Conservation (phyloP, 495 filamentous ascomycete species). For the Opeltia flavorubescens region DNA sequence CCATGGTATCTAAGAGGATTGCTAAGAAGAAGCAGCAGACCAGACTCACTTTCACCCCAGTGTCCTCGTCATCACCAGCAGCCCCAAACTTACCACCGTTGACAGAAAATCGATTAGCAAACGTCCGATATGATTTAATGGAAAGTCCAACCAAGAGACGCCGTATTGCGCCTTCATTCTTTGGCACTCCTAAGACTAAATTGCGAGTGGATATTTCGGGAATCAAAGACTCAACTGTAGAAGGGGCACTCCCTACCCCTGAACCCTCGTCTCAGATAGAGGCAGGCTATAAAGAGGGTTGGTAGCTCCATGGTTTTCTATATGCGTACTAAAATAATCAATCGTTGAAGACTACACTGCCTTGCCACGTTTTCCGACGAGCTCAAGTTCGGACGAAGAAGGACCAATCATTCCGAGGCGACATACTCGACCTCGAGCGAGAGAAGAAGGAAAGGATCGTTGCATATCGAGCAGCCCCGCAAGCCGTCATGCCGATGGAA, state of each 20-base stretch:
- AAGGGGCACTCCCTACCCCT: neutral
- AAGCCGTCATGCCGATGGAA: neutral
- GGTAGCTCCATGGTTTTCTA: neutral
- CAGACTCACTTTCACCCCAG: neutral
- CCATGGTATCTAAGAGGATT: too few species aligned
- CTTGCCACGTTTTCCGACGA: neutral
- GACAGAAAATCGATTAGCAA: neutral
- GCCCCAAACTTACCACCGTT: neutral
- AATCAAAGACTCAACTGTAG: neutral
- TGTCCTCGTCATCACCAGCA: constrained; percentile 1
- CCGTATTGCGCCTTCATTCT: neutral
- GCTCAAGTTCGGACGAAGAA: neutral
- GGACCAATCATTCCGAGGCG: neutral
- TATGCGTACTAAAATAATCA: neutral
- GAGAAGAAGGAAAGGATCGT: neutral
- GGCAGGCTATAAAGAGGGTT: neutral
- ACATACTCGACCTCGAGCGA: neutral
- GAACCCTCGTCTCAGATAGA: neutral
- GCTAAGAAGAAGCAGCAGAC: constrained; percentile 1
- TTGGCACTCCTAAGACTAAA: too few species aligned
- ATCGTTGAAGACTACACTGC: neutral
- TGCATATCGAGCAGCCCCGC: too few species aligned
- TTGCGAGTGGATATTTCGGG: neutral
- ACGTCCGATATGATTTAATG: neutral
- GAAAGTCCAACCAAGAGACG: constrained; percentile 1